Conservation (phyloP, 2,329 filamentous ascomycete species). For the Leptographium flavum region DNA sequence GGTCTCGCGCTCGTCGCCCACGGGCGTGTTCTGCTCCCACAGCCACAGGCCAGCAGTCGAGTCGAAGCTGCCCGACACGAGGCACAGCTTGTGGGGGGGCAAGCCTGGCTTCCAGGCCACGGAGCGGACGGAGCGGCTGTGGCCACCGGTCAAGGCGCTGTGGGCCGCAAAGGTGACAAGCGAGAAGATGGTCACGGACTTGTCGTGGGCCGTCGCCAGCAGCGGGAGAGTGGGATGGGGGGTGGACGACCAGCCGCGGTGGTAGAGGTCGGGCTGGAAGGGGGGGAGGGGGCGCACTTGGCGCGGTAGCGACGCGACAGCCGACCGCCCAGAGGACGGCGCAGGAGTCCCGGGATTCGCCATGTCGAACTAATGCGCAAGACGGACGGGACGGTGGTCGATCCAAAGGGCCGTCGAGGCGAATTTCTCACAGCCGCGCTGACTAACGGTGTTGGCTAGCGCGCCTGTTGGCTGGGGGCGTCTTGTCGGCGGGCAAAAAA, state of each 20-base stretch:
- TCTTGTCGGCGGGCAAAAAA: too few relatives aligned
- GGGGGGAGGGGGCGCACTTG: constrained; percentile 29
- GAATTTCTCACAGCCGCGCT: too few relatives aligned
- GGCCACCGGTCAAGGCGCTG: constrained; percentile 69
- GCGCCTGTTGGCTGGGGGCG: too few relatives aligned
- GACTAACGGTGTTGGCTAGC: too few relatives aligned
- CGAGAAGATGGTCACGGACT: constrained; percentile 80
- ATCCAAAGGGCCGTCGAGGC: too few relatives aligned
- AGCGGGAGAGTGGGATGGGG: constrained; percentile 81
- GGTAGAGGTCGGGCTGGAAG: constrained; percentile 42
- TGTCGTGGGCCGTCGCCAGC: constrained; percentile 77
- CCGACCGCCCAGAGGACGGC: background rate
- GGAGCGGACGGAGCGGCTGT: constrained; percentile 77
- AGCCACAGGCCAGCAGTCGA: constrained; percentile 78
- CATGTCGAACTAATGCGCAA: background rate
- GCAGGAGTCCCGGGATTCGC: too few relatives aligned
- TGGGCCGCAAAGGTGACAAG: constrained; percentile 67
- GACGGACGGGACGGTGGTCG: too few relatives aligned
- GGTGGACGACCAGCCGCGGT: constrained; percentile 72
- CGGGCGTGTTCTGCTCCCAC: constrained; percentile 36
- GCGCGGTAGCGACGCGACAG: background rate
- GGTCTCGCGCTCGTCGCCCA: constrained; percentile 11
- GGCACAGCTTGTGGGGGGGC: constrained; percentile 48
- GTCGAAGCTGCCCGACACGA: constrained; percentile 90
- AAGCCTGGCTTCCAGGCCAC: constrained; percentile 75